These are phyloP conservation scores for Crucihimalaya himalaica DNA, from an alignment of 345 rosid genomes.

Conservation along the genomic window DNA sequence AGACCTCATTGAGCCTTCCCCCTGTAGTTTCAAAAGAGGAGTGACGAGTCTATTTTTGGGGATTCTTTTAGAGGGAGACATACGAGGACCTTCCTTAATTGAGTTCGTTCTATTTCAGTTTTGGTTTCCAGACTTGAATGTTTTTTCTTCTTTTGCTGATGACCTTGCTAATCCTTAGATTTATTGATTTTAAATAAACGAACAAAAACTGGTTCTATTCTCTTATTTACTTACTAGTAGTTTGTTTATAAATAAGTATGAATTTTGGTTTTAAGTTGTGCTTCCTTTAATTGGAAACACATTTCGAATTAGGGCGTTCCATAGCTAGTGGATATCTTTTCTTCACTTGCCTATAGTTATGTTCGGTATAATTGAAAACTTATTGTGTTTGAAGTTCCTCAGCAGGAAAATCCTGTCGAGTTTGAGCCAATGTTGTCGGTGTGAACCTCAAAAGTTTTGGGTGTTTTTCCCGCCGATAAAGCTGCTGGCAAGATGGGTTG, in stretches of 20 bases:
- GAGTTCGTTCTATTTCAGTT: neutral
- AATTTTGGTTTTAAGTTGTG: neutral
- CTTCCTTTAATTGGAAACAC: neutral
- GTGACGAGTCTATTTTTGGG: neutral
- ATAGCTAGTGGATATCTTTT: constrained; percentile 3
- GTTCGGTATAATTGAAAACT: constrained; percentile 1
- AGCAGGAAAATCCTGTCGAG: constrained; percentile 39
- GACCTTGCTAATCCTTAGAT: neutral
- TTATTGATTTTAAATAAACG: no score
- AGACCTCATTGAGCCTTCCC: neutral
- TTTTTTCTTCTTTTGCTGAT: neutral
- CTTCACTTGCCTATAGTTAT: neutral
- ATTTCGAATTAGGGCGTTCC: neutral
- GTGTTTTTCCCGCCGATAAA: constrained; percentile 32
- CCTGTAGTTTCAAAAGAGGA: neutral
- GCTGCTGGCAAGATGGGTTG: constrained; percentile 41
- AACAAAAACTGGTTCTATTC: no score
- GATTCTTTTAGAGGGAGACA: neutral
- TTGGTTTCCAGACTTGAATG: neutral
- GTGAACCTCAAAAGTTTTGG: constrained; percentile 37
- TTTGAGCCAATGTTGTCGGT: constrained; percentile 40
- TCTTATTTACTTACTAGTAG: neutral
- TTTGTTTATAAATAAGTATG: neutral
- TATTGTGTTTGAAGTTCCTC: constrained; percentile 37
- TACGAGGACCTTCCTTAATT: neutral